Conservation (phyloP, 495 filamentous ascomycete genomes). For the Podospora pseudoanserina region DNA sequence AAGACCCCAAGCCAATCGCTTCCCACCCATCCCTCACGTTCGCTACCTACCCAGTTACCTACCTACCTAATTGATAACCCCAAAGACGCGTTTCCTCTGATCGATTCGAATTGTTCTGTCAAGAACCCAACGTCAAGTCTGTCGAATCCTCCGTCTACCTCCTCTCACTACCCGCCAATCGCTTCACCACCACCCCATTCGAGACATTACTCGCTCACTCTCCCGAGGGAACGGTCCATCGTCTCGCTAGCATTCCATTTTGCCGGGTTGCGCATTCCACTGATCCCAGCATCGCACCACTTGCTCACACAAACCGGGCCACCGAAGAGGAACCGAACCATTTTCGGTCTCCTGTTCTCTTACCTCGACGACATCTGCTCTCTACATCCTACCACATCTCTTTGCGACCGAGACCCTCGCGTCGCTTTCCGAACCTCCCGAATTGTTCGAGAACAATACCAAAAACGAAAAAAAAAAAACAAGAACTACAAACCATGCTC, state of each 20-base stretch:
- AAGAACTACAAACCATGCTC: slow-evolving; percentile 29
- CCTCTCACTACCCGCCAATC: not conserved
- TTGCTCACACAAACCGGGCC: not conserved
- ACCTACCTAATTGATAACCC: not conserved
- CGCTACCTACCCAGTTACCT: not conserved
- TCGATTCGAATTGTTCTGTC: not conserved
- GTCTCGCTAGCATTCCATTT: not conserved
- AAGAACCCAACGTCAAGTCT: not conserved
- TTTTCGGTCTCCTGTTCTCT: not conserved
- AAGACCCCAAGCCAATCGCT: slow-evolving; percentile 4
- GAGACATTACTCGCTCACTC: slow-evolving; percentile 8
- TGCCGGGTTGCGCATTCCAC: not conserved
- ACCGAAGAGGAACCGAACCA: not conserved
- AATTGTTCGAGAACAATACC: not conserved
- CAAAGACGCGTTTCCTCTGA: not conserved
- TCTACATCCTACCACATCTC: not conserved
- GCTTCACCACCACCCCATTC: not conserved
- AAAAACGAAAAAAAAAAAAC: not conserved
- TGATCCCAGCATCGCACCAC: not conserved
- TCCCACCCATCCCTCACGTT: not conserved
- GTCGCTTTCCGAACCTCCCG: not conserved
- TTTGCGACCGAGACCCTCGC: slow-evolving; percentile 2
- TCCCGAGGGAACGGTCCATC: not conserved
- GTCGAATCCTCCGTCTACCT: not conserved
- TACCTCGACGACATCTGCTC: slow-evolving; percentile 5